These are phyloP conservation scores for Ascochyta viciae-villosae DNA, from an alignment of 2,329 filamentous ascomycete species.

Conservation along the genomic window DNA sequence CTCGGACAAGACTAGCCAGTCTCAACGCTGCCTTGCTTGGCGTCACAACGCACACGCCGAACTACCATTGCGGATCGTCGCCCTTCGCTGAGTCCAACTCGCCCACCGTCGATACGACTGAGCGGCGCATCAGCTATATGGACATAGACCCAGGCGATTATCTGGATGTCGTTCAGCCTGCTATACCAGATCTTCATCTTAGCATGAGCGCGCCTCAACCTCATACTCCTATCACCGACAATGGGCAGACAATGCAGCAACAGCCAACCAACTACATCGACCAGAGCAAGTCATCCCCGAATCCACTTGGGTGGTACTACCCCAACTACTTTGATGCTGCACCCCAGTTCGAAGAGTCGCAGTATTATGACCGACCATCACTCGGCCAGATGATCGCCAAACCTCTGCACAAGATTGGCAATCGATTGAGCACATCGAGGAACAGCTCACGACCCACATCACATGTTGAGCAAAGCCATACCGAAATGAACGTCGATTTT, in stretches of 20 bases:
- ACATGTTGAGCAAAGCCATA: constrained; percentile 27
- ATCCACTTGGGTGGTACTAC: constrained; percentile 43
- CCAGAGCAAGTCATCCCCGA: constrained; percentile 35
- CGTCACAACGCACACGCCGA: constrained; percentile 25
- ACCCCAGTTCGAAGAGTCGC: constrained; percentile 46
- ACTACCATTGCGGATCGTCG: constrained; percentile 36
- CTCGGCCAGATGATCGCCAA: constrained; percentile 46
- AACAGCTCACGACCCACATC: constrained; percentile 35
- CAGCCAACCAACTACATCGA: constrained; percentile 36
- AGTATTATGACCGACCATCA: constrained; percentile 46
- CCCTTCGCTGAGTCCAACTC: constrained; percentile 35
- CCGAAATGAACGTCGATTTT: constrained; percentile 35
- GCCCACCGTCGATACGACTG: constrained; percentile 32
- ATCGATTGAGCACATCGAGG: constrained; percentile 34
- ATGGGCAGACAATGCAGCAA: constrained; percentile 28
- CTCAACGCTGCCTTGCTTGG: constrained; percentile 44
- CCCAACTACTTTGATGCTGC: constrained; percentile 47
- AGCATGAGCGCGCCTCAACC: constrained; percentile 30
- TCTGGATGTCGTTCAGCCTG: constrained; percentile 37
- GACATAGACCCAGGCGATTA: constrained; percentile 45
- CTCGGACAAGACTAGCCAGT: constrained; percentile 36
- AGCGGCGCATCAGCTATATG: constrained; percentile 48
- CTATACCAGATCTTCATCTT: constrained; percentile 37
- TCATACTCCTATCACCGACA: constrained; percentile 29
- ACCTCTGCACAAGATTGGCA: constrained; percentile 44